Conservation (phyloP, 176 grass and related monocot genomes). For the sorghum (Sorghum bicolor) region DNA sequence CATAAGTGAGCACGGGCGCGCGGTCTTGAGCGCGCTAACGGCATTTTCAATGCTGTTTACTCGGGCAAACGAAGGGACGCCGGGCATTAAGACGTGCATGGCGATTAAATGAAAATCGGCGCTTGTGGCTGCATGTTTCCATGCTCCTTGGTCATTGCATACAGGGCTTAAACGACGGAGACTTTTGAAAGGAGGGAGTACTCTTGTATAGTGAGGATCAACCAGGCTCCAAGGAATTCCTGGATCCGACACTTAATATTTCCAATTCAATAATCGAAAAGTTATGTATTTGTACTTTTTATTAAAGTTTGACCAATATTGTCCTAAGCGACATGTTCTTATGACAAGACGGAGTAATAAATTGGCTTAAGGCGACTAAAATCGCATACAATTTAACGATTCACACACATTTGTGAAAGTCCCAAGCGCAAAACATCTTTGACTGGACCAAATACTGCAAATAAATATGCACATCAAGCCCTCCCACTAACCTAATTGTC, state of each 20-base stretch:
- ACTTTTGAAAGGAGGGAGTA: no score
- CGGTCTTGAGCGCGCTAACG: no score
- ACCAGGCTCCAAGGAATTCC: background rate
- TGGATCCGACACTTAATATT: background rate
- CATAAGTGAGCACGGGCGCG: no score
- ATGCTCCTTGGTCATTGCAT: no score
- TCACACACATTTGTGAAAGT: background rate
- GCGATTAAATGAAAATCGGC: no score
- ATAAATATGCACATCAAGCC: slow-evolving; percentile 13
- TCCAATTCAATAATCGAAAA: background rate
- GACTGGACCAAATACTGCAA: background rate
- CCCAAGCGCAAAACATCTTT: slow-evolving; percentile 8
- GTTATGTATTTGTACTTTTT: background rate
- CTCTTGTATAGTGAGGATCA: background rate
- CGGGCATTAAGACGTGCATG: no score
- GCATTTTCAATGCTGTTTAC: no score
- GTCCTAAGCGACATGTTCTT: background rate
- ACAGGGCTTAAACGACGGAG: no score
- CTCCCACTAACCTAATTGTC: background rate
- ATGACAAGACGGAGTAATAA: background rate
- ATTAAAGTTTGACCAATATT: background rate
- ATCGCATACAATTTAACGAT: background rate
- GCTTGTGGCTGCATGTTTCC: no score
- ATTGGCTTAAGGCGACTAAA: background rate
- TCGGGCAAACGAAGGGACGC: no score